These are phyloP conservation scores for Lobulomyces angularis DNA, from an alignment of 192 early-diverging fungal genomes.

Conservation along the genomic window DNA sequence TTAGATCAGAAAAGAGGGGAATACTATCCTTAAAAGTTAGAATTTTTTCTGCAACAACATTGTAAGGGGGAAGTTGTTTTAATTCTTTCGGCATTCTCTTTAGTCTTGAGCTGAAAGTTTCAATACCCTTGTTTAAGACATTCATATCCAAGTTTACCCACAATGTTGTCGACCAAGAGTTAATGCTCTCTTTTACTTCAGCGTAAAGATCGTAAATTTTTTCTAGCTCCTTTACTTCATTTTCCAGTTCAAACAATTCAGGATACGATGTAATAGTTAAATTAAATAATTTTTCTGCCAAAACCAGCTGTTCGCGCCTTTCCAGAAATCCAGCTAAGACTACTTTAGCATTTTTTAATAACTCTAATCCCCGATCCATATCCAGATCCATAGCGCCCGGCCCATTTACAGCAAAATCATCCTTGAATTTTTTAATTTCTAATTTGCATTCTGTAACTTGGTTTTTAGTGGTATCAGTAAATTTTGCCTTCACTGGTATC, in stretches of 20 bases:
- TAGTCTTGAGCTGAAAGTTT: constrained; percentile 27
- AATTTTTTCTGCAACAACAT: constrained; percentile 52
- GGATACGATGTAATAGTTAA: constrained; percentile 47
- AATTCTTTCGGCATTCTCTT: constrained; percentile 46
- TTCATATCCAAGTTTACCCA: constrained; percentile 48
- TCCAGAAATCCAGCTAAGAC: constrained; percentile 22
- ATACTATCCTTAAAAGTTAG: constrained; percentile 50
- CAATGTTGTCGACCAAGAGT: constrained; percentile 46
- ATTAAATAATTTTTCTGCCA: constrained; percentile 50
- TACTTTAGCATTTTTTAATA: constrained; percentile 38
- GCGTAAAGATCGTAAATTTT: constrained; percentile 44
- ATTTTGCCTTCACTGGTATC: constrained; percentile 47
- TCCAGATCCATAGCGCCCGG: constrained; percentile 37
- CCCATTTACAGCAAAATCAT: constrained; percentile 38
- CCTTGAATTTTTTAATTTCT: constrained; percentile 33
- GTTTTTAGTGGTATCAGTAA: constrained; percentile 38
- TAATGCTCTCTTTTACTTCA: constrained; percentile 44
- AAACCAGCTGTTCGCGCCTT: constrained; percentile 33
- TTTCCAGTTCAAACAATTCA: constrained; percentile 44
- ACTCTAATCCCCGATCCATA: constrained; percentile 35
- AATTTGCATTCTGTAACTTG: constrained; percentile 41
- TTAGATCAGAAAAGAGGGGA: constrained; percentile 43
- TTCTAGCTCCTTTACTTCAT: constrained; percentile 39
- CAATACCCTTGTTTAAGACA: constrained; percentile 46
- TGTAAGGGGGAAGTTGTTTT: constrained; percentile 49